Evolutionary conservation across 495 filamentous ascomycete species (phyloP).

Genomic region (Physcia stellaris): DNA sequence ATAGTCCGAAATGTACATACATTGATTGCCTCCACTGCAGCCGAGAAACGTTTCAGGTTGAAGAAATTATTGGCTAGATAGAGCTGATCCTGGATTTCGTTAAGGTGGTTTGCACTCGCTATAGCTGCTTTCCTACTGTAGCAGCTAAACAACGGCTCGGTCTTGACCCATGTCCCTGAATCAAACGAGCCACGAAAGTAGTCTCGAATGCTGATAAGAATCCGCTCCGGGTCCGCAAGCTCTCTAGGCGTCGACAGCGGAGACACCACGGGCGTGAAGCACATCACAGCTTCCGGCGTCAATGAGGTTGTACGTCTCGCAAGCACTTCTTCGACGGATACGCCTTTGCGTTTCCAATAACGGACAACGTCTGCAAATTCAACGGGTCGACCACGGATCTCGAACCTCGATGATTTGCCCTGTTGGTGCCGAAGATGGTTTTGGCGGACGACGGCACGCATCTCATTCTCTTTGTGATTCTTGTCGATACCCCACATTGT

Average conservation of each 20-base stretch:
- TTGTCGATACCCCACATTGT: conserved; percentile 18
- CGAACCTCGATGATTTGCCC: conserved; percentile 3
- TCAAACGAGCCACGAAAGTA: conserved; percentile 6
- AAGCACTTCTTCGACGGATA: conserved; percentile 4
- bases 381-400: not conserved
- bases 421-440: conserved; percentile 6
- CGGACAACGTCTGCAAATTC: not conserved
- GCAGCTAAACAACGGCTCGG: not conserved
- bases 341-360: conserved; percentile 3
- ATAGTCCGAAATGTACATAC: no score
- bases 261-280: conserved; percentile 1
- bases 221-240: conserved; percentile 3
- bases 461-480: conserved; percentile 19
- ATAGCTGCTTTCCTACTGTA: not conserved
- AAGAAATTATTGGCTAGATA: no score
- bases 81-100: no score
- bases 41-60: no score
- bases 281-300: conserved; percentile 6
- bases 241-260: not conserved
- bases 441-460: conserved; percentile 20
- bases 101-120: no score
- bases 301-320: not conserved
- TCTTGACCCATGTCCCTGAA: conserved; percentile 5
- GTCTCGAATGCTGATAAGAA: not conserved
- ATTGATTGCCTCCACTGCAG: no score